Conservation (phyloP, 176 grass and related monocot species). For the Stipa capillata region DNA sequence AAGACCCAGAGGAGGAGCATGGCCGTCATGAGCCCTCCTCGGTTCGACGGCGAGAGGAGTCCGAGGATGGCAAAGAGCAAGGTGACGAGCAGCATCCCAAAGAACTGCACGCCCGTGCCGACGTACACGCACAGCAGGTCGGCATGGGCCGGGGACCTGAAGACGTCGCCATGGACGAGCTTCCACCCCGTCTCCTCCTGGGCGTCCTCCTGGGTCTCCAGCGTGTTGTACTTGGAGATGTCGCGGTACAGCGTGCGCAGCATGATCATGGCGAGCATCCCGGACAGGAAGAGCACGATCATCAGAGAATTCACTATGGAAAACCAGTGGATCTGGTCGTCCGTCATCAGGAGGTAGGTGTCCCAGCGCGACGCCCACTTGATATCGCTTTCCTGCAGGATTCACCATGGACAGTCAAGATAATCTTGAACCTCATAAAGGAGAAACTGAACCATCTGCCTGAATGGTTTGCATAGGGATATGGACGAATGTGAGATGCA, state of each 20-base stretch:
- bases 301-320: slow-evolving; percentile 85
- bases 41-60: slow-evolving; percentile 68
- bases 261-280: slow-evolving; percentile 98
- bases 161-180: slow-evolving; percentile 89
- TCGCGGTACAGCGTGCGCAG: slow-evolving; percentile 75
- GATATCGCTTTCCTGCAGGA: slow-evolving; percentile 64
- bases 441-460: background rate
- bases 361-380: slow-evolving; percentile 97
- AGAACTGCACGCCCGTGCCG: slow-evolving; percentile 79
- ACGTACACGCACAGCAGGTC: slow-evolving; percentile 72
- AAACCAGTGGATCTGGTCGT: slow-evolving; percentile 95
- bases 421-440: background rate
- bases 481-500: background rate
- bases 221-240: slow-evolving; percentile 83
- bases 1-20: slow-evolving; percentile 86
- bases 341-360: slow-evolving; percentile 90
- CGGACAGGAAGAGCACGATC: slow-evolving; percentile 88
- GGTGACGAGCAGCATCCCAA: slow-evolving; percentile 83
- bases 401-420: background rate
- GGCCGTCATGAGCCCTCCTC: slow-evolving; percentile 76
- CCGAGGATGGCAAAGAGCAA: slow-evolving; percentile 82
- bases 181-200: slow-evolving; percentile 98
- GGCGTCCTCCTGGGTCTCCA: slow-evolving; percentile 83
- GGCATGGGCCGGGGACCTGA: slow-evolving; percentile 50
- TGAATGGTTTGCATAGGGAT: background rate